Evolutionary conservation across 306 rosid genomes (phyloP), one percentile per base, ranked within the genome.

Genomic region (Cucurbita ficifolia): DNA sequence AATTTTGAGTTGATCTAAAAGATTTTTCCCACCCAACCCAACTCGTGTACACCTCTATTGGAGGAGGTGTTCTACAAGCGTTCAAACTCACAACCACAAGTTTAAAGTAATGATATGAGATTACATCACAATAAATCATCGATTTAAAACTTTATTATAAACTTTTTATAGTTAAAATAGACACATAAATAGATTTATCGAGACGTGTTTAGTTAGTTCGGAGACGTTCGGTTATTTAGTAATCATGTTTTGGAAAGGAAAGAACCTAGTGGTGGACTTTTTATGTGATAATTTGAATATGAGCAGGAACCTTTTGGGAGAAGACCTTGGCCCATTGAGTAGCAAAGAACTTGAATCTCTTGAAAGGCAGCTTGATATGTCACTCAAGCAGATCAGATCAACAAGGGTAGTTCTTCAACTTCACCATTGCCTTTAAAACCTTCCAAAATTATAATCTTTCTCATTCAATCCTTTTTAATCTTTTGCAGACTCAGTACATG

Each of bases 321-420:
- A 94, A 86, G 99, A 94, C 72, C 97, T 94, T 76, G 97, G 96
- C 36, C 88, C 90, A 62, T 81, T 94, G 64, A 87, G 58, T 85
- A 91, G 95, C 86, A 94, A 87, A 82, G 97, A 94, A 65, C 97
- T 94, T 1, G 99, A 94, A 75, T 85, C 91, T 6, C 99, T 94
- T 78, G 99, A 94, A 81, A 94, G 91, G 81, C 97, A 94, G 84
- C 88, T 94, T 54, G 99, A 91, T 76, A 82, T 89, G 67, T 91
- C 99, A 70, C 84, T 94, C 81, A 89, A 89, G 84, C 99, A 86
- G 79, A 91, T 94, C 54, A 86, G 99, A 89, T 89, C 97, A 29
- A 89, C 89, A 65, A 82, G 99, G 99, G 97, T 90, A 88, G 50
- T 22, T 6, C 16, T 40, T 8, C 17, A 35, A 21, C 16, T 61